phyloP scores from a whole-genome alignment of 2,329 filamentous ascomycete genomes.

The Fusarium sp. region DNA sequence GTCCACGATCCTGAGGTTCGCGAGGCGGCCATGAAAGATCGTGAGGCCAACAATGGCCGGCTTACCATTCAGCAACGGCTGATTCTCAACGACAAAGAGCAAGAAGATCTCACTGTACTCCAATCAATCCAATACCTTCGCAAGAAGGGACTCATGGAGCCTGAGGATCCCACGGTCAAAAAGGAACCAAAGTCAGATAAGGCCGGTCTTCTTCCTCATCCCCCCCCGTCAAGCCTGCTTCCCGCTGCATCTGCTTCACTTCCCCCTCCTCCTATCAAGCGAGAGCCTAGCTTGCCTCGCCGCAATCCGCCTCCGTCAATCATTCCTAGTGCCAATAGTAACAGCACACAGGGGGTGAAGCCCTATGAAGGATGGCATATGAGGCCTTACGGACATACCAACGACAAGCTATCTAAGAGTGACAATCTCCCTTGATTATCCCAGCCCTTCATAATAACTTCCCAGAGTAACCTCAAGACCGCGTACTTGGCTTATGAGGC shows the following conservation, averaged over 20 bases:
- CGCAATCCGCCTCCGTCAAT: constrained; percentile 48
- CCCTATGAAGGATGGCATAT: constrained; percentile 52
- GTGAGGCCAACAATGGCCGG: constrained; percentile 70
- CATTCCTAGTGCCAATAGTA: constrained; percentile 46
- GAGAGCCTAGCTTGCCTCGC: constrained; percentile 45
- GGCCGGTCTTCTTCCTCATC: constrained; percentile 23
- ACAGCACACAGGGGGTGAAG: constrained; percentile 45
- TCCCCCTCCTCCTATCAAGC: constrained; percentile 49
- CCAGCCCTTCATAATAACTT: not conserved
- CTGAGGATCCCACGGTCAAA: constrained; percentile 29
- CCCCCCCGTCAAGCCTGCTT: constrained; percentile 46
- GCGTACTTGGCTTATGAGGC: not conserved
- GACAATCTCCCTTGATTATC: constrained; percentile 47
- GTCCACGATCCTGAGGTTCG: constrained; percentile 71
- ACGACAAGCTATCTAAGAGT: constrained; percentile 45
- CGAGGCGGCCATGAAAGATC: constrained; percentile 69
- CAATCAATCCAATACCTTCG: constrained; percentile 72
- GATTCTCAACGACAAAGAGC: constrained; percentile 72
- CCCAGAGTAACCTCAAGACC: not conserved
- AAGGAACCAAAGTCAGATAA: constrained; percentile 34
- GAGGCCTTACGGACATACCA: constrained; percentile 50
- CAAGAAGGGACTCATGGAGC: constrained; percentile 63
- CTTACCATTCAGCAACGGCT: constrained; percentile 73
- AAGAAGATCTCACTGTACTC: constrained; percentile 72
- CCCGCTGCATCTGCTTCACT: constrained; percentile 52